Evolutionary conservation across 257 asterid species (phyloP), one percentile per base, ranked within the genome.

Genomic region (Oldenlandia corymbosa): DNA sequence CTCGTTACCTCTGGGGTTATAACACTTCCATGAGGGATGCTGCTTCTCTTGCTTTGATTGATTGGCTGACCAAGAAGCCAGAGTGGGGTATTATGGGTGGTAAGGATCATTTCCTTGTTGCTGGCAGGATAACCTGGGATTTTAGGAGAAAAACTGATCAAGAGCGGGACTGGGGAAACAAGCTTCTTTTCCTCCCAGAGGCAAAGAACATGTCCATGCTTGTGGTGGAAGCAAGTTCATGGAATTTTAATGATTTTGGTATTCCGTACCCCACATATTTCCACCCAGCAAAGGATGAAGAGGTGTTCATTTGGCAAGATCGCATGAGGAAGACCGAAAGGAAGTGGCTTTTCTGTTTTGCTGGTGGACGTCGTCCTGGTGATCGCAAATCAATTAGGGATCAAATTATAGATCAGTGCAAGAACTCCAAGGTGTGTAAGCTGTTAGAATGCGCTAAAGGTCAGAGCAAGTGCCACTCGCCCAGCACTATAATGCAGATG

Each of bases 111-210:
- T 90, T 90, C 68, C 88, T 90, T 9, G 96, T 90, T 9, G 97
- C 88, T 1, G 97, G 94, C 11, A 76, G 97, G 80, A 90, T 87
- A 62, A 90, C 97, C 0, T 90, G 97, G 97, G 97, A 90, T 72
- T 90, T 90, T 62, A 68, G 97, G 78, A 81, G 97, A 58, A 62
- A 76, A 23, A 61, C 78, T 3, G 94, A 85, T 34, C 46, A 72
- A 53, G 84, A 85, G 0, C 74, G 87, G 0, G 92, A 80, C 49
- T 90, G 97, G 97, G 97, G 97, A 7, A 90, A 84, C 79, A 87
- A 87, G 79, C 90, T 90, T 70, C 77, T 90, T 54, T 71, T 82
- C 68, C 62, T 87, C 34, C 97, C 97, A 5, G 93, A 84, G 9
- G 90, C 86, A 9, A 82, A 55, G 43, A 87, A 90, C 74, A 90